Evolutionary conservation across 345 rosid species (phyloP).

Genomic region (Linum trigynum): DNA sequence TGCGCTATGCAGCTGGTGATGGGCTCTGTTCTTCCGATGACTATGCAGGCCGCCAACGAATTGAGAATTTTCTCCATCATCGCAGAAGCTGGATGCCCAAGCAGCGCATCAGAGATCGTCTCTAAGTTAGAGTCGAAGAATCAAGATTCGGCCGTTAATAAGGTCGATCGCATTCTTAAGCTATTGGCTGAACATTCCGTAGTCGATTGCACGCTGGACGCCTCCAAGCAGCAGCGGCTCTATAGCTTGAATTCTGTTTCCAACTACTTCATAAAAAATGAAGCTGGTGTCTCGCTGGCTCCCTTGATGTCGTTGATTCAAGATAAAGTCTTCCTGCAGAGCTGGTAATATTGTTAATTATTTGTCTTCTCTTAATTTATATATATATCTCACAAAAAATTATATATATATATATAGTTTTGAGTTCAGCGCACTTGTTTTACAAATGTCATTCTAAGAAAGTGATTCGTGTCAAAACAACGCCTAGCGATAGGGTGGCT

Average conservation of each 20-base stretch:
- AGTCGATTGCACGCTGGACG: slow-evolving; percentile 25
- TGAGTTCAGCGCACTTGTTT: too few relatives aligned
- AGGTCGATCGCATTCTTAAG: slow-evolving; percentile 44
- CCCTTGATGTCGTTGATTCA: not conserved
- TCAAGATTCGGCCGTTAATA: slow-evolving; percentile 30
- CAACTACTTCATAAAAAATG: slow-evolving; percentile 19
- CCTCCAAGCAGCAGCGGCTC: slow-evolving; percentile 9
- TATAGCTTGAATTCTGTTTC: slow-evolving; percentile 22
- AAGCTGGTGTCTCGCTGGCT: slow-evolving; percentile 19
- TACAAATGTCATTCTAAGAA: too few relatives aligned
- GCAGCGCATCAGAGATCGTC: slow-evolving; percentile 39
- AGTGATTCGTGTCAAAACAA: too few relatives aligned
- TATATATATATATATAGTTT: too few relatives aligned
- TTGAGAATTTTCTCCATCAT: slow-evolving; percentile 43
- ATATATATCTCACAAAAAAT: too few relatives aligned
- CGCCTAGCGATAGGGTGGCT: too few relatives aligned
- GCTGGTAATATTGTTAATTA: slow-evolving; percentile 11
- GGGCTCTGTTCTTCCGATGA: slow-evolving; percentile 39
- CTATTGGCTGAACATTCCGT: slow-evolving; percentile 39
- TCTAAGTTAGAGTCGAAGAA: slow-evolving; percentile 18
- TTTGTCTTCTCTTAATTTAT: not conserved
- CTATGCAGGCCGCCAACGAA: slow-evolving; percentile 37
- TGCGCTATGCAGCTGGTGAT: slow-evolving; percentile 16
- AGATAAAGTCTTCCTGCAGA: not conserved
- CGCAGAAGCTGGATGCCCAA: slow-evolving; percentile 24